phyloP scores from a whole-genome alignment of 768 basidiomycete genomes.

The Trametes meyenii region DNA sequence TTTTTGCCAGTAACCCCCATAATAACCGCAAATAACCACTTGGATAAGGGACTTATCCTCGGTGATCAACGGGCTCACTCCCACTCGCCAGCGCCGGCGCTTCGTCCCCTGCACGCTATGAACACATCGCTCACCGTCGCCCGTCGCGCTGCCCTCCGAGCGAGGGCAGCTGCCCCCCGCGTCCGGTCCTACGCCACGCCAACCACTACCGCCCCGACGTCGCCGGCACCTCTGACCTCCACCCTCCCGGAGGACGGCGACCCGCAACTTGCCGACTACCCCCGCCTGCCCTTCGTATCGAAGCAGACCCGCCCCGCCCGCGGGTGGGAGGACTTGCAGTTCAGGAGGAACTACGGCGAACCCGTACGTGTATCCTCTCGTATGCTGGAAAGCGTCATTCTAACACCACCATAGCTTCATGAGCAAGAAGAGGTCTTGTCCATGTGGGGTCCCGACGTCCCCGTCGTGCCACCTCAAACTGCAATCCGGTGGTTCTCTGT shows the following conservation, averaged over 20 bases:
- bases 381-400: not conserved
- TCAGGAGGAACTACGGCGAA: slow-evolving; percentile 82
- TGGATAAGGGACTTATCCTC: slow-evolving; percentile 6
- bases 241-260: slow-evolving; percentile 43
- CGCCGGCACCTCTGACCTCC: slow-evolving; percentile 28
- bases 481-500: slow-evolving; percentile 70
- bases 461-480: slow-evolving; percentile 57
- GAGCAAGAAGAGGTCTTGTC: slow-evolving; percentile 80
- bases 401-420: slow-evolving; percentile 55
- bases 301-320: slow-evolving; percentile 62
- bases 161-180: slow-evolving; percentile 16
- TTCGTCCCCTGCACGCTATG: slow-evolving; percentile 25
- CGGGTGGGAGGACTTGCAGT: slow-evolving; percentile 77
- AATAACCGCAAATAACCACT: not conserved
- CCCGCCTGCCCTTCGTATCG: slow-evolving; percentile 67
- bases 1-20: too few relatives aligned
- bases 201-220: slow-evolving; percentile 20
- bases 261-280: slow-evolving; percentile 75
- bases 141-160: slow-evolving; percentile 38
- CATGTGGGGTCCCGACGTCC: slow-evolving; percentile 87
- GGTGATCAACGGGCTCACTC: not conserved
- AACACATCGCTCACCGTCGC: slow-evolving; percentile 43
- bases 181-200: slow-evolving; percentile 35
- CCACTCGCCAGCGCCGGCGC: slow-evolving; percentile 6
- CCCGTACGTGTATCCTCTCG: slow-evolving; percentile 48